Percentiles rank a stretch among this genome's conserved stretches.
These are phyloP conservation scores for Heliamphora exappendiculata DNA, from an alignment of 148 eudicot species.

Conservation along the genomic window DNA sequence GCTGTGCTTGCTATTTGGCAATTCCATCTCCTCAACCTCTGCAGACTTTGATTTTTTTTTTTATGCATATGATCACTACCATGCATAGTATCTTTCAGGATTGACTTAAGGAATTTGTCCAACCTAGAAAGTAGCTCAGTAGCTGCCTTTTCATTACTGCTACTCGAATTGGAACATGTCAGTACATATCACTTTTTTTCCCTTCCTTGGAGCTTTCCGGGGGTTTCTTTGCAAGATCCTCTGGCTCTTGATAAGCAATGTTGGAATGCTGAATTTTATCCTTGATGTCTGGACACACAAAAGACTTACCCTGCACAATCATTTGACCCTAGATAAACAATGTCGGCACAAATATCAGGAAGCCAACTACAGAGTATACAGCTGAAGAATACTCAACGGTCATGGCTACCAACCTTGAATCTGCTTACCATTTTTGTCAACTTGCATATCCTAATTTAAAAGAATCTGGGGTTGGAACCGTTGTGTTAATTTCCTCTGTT, in stretches of 20 bases:
- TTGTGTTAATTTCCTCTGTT: slow-evolving; percentile 85
- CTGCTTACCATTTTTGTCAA: slow-evolving; percentile 75
- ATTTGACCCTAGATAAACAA: slow-evolving; percentile 56
- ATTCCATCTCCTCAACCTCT: neutral
- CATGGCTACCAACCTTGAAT: slow-evolving; percentile 78
- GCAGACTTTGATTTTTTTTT: neutral
- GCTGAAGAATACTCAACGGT: slow-evolving; percentile 58
- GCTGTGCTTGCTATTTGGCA: neutral
- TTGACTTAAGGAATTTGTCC: neutral
- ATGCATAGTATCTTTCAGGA: neutral
- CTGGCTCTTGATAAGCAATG: neutral
- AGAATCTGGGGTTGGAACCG: slow-evolving; percentile 63
- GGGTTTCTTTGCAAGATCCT: neutral
- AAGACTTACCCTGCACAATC: neutral
- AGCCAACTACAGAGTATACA: slow-evolving; percentile 55
- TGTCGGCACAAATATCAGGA: slow-evolving; percentile 76
- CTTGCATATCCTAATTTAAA: slow-evolving; percentile 76
- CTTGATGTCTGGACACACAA: neutral
- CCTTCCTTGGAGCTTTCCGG: neutral
- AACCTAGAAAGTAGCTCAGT: neutral
- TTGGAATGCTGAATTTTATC: neutral
- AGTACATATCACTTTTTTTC: neutral
- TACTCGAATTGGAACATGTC: neutral
- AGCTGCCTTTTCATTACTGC: neutral
- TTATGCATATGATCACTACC: neutral